These are phyloP conservation scores for Platanthera guangdongensis DNA, from an alignment of 106 monocot genomes.

Conservation along the genomic window DNA sequence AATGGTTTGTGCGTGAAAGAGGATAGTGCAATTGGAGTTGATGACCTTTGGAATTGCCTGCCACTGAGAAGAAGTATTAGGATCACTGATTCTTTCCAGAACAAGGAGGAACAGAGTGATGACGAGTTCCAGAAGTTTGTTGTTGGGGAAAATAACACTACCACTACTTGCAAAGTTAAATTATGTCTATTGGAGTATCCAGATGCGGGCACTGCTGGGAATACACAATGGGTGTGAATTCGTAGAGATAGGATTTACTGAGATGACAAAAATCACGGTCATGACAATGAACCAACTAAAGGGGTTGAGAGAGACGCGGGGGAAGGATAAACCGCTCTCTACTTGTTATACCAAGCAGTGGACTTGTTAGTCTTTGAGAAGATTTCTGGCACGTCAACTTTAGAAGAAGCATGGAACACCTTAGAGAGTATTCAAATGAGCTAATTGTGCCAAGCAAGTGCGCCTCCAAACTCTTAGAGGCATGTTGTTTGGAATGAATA, in stretches of 20 bases:
- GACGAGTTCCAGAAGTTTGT: too few relatives aligned
- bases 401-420: conserved; percentile 7
- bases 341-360: conserved; percentile 1
- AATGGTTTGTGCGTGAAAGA: too few relatives aligned
- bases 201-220: too few relatives aligned
- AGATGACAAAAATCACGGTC: background rate
- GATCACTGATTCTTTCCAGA: too few relatives aligned
- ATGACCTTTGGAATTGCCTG: too few relatives aligned
- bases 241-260: background rate
- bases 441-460: background rate
- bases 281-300: background rate
- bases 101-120: too few relatives aligned
- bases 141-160: too few relatives aligned
- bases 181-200: too few relatives aligned
- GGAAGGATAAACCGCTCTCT: conserved; percentile 10
- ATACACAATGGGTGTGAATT: background rate
- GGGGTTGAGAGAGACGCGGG: conserved; percentile 2
- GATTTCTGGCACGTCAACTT: background rate
- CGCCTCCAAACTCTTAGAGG: conserved; percentile 8
- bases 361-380: conserved; percentile 6
- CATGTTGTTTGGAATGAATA: conserved; percentile 11
- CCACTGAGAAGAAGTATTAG: too few relatives aligned
- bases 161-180: too few relatives aligned
- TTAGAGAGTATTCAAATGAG: background rate
- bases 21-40: too few relatives aligned